Conservation (phyloP, 1,284 basidiomycete genomes). For the Rhodotorula sp. region DNA sequence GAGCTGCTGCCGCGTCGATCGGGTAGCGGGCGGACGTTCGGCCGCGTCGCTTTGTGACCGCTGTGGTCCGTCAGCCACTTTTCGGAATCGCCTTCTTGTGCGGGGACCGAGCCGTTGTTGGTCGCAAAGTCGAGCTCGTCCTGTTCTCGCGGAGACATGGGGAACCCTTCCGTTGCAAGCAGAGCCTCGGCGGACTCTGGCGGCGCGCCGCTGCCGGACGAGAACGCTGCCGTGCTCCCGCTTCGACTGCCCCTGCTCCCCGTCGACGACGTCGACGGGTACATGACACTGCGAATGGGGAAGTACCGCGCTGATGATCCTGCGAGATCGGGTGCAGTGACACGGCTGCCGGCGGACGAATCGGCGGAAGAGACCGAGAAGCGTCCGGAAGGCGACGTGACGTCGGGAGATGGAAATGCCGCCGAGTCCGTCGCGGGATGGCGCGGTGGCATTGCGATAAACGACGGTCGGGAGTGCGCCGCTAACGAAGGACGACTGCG, state of each 20-base stretch:
- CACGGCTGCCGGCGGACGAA: constrained; percentile 1
- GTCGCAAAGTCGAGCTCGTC: neutral
- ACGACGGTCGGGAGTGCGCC: constrained; percentile 7
- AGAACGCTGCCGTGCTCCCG: constrained; percentile 4
- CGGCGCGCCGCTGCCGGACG: neutral
- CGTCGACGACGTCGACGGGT: constrained; percentile 10
- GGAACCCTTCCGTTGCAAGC: constrained; percentile 6
- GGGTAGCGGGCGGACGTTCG: neutral
- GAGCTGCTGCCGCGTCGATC: constrained; percentile 8
- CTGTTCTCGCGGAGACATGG: neutral
- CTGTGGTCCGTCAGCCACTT: neutral
- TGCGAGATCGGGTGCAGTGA: constrained; percentile 24
- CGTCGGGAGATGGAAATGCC: neutral
- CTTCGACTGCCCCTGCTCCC: constrained; percentile 2
- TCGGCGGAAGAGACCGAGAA: constrained; percentile 21
- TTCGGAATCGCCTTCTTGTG: too few relatives aligned
- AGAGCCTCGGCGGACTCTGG: constrained; percentile 1
- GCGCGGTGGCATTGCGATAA: constrained; percentile 16
- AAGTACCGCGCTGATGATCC: constrained; percentile 21
- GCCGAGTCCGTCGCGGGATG: neutral
- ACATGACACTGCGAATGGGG: constrained; percentile 31
- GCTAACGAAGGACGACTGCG: neutral
- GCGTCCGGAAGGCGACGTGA: constrained; percentile 10
- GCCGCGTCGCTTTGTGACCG: neutral
- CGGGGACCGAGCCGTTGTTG: neutral